Percentiles rank a stretch among this genome's conserved stretches.
phyloP scores from a whole-genome alignment of 768 basidiomycete species.

The Naganishia friedmannii region DNA sequence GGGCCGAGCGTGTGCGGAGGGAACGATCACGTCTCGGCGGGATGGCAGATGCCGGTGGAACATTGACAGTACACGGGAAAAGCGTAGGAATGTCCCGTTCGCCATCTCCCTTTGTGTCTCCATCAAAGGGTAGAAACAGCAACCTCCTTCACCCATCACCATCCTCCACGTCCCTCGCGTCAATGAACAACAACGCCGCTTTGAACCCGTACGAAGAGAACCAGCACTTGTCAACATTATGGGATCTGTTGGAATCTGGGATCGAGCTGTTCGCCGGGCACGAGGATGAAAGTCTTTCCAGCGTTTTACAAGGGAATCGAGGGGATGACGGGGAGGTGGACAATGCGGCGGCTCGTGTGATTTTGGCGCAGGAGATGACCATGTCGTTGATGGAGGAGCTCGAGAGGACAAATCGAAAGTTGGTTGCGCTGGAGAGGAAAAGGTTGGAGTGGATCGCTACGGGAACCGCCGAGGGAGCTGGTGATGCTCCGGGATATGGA shows the following conservation, averaged over 20 bases:
- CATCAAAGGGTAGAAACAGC: slow-evolving; percentile 10
- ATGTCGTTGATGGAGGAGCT: slow-evolving; percentile 47
- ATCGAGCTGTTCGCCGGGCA: slow-evolving; percentile 21
- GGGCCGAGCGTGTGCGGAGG: slow-evolving; percentile 43
- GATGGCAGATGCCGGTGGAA: slow-evolving; percentile 15
- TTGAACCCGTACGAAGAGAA: slow-evolving; percentile 27
- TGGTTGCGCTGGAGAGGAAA: slow-evolving; percentile 45
- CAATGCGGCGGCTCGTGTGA: slow-evolving; percentile 39
- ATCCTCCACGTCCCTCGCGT: slow-evolving; percentile 25
- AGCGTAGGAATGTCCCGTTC: slow-evolving; percentile 4
- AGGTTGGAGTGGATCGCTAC: slow-evolving; percentile 45
- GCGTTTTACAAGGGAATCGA: background rate
- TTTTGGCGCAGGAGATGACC: slow-evolving; percentile 50
- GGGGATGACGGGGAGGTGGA: background rate
- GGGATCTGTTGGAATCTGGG: slow-evolving; percentile 34
- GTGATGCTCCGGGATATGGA: background rate
- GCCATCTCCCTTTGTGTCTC: slow-evolving; percentile 4
- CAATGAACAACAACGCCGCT: slow-evolving; percentile 10
- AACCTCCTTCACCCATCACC: slow-evolving; percentile 14
- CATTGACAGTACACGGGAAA: slow-evolving; percentile 23
- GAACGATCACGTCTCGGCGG: slow-evolving; percentile 30
- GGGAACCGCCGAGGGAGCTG: slow-evolving; percentile 29
- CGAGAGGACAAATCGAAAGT: slow-evolving; percentile 44
- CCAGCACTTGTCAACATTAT: slow-evolving; percentile 24
- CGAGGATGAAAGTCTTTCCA: slow-evolving; percentile 9